phyloP scores from a whole-genome alignment of 2,329 filamentous ascomycete species.

The Colletotrichum filicis region DNA sequence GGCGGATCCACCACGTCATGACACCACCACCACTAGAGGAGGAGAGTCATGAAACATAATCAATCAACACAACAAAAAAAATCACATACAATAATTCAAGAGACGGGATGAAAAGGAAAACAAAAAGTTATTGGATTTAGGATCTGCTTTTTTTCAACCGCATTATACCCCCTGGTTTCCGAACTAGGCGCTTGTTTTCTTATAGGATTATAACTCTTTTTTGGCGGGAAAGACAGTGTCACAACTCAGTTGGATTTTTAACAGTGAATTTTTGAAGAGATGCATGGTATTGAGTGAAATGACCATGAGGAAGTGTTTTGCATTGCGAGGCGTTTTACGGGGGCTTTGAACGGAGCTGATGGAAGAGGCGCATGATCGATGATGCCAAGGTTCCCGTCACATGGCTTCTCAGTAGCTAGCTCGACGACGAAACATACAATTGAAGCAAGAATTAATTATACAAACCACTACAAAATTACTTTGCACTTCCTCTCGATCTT shows the following conservation, averaged over 20 bases:
- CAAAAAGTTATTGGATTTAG: conserved; percentile 22
- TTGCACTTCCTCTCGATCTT: neutral
- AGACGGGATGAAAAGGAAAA: conserved; percentile 3
- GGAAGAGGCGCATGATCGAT: neutral
- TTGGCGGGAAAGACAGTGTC: neutral
- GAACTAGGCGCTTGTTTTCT: conserved; percentile 17
- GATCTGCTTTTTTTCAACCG: neutral
- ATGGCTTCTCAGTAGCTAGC: conserved; percentile 25
- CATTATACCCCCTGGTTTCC: conserved; percentile 34
- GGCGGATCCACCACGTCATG: neutral
- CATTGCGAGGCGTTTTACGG: conserved; percentile 24
- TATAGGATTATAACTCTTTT: neutral
- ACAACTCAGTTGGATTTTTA: neutral
- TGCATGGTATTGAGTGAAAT: conserved; percentile 2
- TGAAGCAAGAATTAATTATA: neutral
- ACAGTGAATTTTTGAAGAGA: neutral
- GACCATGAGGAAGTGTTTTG: neutral
- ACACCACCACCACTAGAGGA: neutral
- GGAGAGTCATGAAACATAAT: neutral
- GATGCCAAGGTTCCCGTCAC: neutral
- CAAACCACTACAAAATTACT: neutral
- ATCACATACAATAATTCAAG: neutral
- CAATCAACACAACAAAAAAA: neutral
- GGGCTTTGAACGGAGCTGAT: neutral
- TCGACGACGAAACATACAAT: neutral